Evolutionary conservation across 2,329 filamentous ascomycete genomes (phyloP).

Genomic region (Domatiomyces globalis): DNA sequence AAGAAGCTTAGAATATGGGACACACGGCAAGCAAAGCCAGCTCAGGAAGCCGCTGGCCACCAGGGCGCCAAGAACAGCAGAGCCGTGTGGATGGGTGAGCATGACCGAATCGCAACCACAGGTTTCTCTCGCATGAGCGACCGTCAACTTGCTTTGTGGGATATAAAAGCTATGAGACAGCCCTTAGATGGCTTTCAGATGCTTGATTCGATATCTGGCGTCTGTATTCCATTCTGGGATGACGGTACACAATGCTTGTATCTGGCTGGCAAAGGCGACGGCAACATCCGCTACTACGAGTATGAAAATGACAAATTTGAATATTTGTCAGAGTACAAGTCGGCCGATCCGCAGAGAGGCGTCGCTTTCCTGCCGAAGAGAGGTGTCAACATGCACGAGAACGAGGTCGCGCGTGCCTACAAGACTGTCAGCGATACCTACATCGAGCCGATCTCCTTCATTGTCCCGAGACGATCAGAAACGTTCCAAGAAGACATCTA

Average conservation of each 20-base stretch:
- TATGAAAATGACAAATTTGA: slow-evolving; percentile 98
- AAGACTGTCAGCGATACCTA: slow-evolving; percentile 93
- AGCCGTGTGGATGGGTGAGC: slow-evolving; percentile 92
- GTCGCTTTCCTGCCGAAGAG: slow-evolving; percentile 90
- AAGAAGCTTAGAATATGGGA: slow-evolving; percentile 99
- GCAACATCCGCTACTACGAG: slow-evolving; percentile 98
- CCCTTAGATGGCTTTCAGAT: slow-evolving; percentile 83
- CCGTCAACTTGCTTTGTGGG: slow-evolving; percentile 89
- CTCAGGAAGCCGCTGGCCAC: slow-evolving; percentile 73
- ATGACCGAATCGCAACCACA: slow-evolving; percentile 88
- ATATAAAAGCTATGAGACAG: slow-evolving; percentile 62
- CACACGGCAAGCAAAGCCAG: slow-evolving; percentile 77
- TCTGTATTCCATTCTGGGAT: slow-evolving; percentile 99
- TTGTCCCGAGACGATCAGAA: slow-evolving; percentile 82
- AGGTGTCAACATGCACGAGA: slow-evolving; percentile 91
- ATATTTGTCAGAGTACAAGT: slow-evolving; percentile 93
- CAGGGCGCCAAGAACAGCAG: slow-evolving; percentile 94
- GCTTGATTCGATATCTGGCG: slow-evolving; percentile 89
- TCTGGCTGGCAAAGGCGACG: slow-evolving; percentile 93
- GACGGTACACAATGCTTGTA: slow-evolving; percentile 92
- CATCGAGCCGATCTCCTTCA: slow-evolving; percentile 95
- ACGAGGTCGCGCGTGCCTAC: slow-evolving; percentile 88
- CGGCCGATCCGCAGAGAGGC: slow-evolving; percentile 84
- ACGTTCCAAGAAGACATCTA: slow-evolving; percentile 96
- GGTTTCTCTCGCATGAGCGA: slow-evolving; percentile 99